Conservation (phyloP, 371 early-diverging fungal species). For the Rhizopus arrhizus region DNA sequence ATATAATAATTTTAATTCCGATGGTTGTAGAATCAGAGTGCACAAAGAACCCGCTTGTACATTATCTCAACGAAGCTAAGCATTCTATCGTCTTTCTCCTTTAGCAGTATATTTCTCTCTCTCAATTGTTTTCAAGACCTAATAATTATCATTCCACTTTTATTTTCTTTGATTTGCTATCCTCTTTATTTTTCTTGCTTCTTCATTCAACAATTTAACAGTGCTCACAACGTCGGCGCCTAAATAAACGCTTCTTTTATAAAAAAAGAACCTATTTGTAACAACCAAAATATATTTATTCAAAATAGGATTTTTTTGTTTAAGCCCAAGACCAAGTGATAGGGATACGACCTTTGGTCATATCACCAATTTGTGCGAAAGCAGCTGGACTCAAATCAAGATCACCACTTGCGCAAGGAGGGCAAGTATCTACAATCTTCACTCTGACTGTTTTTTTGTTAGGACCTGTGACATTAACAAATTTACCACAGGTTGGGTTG, state of each 20-base stretch:
- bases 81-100: too few species aligned
- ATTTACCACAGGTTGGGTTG: slow-evolving; percentile 43
- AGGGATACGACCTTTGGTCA: slow-evolving; percentile 45
- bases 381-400: slow-evolving; percentile 60
- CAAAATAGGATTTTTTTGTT: background rate
- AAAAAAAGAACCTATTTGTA: background rate
- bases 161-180: too few species aligned
- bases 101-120: too few species aligned
- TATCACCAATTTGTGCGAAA: slow-evolving; percentile 49
- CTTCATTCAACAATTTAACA: too few species aligned
- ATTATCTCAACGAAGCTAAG: too few species aligned
- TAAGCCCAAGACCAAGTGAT: slow-evolving; percentile 53
- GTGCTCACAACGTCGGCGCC: background rate
- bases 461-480: slow-evolving; percentile 40
- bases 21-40: too few species aligned
- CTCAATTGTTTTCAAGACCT: too few species aligned
- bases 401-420: slow-evolving; percentile 28
- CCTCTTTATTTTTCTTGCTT: too few species aligned
- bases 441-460: slow-evolving; percentile 38
- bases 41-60: too few species aligned
- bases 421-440: slow-evolving; percentile 46
- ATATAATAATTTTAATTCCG: too few species aligned
- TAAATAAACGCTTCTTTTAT: background rate
- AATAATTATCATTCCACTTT: too few species aligned
- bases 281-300: background rate